A percentile compares a stretch with the other conserved stretches of the same genome.
phyloP scores from a whole-genome alignment of 2,329 filamentous ascomycete genomes.

The Magnaporthales sp. region DNA sequence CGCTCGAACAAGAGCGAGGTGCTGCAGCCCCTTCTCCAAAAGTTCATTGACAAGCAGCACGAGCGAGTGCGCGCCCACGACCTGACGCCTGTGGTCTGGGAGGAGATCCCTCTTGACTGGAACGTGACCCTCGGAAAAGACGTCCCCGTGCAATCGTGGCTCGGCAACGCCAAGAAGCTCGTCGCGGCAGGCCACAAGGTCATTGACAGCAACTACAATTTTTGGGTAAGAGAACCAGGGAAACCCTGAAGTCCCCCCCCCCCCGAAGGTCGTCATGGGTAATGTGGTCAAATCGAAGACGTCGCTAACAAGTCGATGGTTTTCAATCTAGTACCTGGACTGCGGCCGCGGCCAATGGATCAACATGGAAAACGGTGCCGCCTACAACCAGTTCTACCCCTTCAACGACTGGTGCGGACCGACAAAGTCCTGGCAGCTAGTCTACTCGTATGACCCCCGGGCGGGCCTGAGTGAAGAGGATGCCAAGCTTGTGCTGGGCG shows the following conservation, averaged over 20 bases:
- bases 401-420: conserved; percentile 78
- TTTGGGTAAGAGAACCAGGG: conserved; percentile 47
- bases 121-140: conserved; percentile 63
- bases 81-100: conserved; percentile 73
- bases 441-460: conserved; percentile 74
- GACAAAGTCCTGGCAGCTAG: conserved; percentile 69
- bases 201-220: conserved; percentile 68
- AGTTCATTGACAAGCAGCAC: conserved; percentile 65
- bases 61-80: conserved; percentile 52
- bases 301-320: conserved; percentile 19
- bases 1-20: conserved; percentile 54
- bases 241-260: conserved; percentile 10
- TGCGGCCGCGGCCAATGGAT: conserved; percentile 76
- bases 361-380: conserved; percentile 52
- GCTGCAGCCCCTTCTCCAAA: conserved; percentile 68
- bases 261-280: conserved; percentile 4
- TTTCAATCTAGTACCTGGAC: conserved; percentile 58
- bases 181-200: conserved; percentile 59
- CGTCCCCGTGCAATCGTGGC: conserved; percentile 74
- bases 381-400: conserved; percentile 49
- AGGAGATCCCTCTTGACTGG: conserved; percentile 76
- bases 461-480: conserved; percentile 51
- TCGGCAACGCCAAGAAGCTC: conserved; percentile 54
- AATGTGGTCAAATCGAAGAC: background rate
- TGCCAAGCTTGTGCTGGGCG: conserved; percentile 65